Evolutionary conservation across 495 filamentous ascomycete genomes (phyloP).

Genomic region (Oleoguttula mirabilis): DNA sequence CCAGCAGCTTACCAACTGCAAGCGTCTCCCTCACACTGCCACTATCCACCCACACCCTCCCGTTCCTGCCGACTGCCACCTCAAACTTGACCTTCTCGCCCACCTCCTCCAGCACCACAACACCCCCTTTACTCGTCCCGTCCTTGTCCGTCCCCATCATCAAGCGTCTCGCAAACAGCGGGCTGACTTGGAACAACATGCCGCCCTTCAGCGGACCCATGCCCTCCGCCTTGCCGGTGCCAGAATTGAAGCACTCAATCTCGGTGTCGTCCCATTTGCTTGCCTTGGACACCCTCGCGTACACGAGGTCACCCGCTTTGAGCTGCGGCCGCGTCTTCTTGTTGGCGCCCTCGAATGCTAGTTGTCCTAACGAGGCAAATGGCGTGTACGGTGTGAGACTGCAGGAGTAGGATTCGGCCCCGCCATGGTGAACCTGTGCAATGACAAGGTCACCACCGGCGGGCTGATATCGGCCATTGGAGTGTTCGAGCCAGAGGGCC

Average conservation of each 20-base stretch:
- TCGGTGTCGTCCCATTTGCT: conserved; percentile 78
- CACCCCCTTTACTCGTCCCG: conserved; percentile 38
- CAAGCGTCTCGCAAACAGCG: conserved; percentile 69
- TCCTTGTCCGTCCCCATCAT: conserved; percentile 54
- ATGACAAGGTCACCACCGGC: conserved; percentile 69
- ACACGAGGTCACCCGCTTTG: conserved; percentile 61
- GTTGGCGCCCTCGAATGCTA: conserved; percentile 81
- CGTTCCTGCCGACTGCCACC: conserved; percentile 88
- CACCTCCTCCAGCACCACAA: conserved; percentile 70
- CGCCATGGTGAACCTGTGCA: conserved; percentile 64
- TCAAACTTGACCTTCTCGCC: conserved; percentile 74
- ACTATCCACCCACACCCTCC: conserved; percentile 76
- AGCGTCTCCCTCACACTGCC: conserved; percentile 56
- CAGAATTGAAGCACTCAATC: conserved; percentile 72
- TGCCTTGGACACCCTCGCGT: conserved; percentile 65
- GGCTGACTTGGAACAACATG: conserved; percentile 71
- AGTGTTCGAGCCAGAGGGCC: conserved; percentile 63
- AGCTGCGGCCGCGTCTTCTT: conserved; percentile 84
- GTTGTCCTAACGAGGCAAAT: conserved; percentile 64
- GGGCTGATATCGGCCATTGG: conserved; percentile 63
- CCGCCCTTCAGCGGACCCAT: conserved; percentile 76
- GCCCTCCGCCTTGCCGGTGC: conserved; percentile 81
- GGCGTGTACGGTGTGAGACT: conserved; percentile 57
- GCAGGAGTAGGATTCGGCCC: conserved; percentile 64
- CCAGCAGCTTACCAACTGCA: conserved; percentile 67